Percentiles rank a stretch among this genome's conserved stretches.
Conservation (phyloP, 371 early-diverging fungal genomes). For the Rhizopus microsporus region DNA sequence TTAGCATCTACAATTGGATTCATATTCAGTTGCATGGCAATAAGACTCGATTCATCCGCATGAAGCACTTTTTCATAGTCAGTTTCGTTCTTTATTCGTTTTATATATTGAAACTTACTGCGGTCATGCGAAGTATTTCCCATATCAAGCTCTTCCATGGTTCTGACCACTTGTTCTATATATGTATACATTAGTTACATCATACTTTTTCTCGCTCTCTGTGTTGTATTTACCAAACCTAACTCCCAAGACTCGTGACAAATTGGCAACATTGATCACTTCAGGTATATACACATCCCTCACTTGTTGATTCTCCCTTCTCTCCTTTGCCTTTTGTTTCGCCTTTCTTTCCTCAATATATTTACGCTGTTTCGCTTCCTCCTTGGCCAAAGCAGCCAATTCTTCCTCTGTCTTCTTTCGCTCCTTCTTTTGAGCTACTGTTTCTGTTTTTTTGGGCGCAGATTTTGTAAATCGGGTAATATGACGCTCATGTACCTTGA, state of each 20-base stretch:
- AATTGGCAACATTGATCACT: conserved; percentile 79
- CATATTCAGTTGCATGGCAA: conserved; percentile 84
- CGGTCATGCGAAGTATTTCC: conserved; percentile 71
- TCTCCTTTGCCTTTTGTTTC: conserved; percentile 32
- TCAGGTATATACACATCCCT: conserved; percentile 81
- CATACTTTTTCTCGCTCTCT: neutral
- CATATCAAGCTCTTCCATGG: conserved; percentile 77
- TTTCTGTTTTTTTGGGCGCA: conserved; percentile 17
- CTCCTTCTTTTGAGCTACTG: conserved; percentile 29
- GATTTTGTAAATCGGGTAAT: conserved; percentile 25
- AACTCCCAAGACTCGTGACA: conserved; percentile 77
- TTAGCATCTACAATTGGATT: conserved; percentile 76
- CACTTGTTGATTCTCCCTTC: conserved; percentile 24
- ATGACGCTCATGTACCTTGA: conserved; percentile 31
- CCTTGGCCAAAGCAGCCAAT: conserved; percentile 19
- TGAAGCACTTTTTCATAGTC: conserved; percentile 59
- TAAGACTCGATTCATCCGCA: conserved; percentile 81
- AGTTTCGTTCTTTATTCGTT: neutral
- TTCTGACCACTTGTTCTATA: conserved; percentile 62
- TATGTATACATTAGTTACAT: neutral
- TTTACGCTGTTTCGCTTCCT: conserved; percentile 30
- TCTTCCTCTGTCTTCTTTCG: conserved; percentile 43
- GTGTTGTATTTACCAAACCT: conserved; percentile 51
- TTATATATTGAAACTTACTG: conserved; percentile 37
- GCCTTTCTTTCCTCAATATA: conserved; percentile 25